phyloP scores from a whole-genome alignment of 371 early-diverging fungal genomes.

The Syncephalastrum sp. region DNA sequence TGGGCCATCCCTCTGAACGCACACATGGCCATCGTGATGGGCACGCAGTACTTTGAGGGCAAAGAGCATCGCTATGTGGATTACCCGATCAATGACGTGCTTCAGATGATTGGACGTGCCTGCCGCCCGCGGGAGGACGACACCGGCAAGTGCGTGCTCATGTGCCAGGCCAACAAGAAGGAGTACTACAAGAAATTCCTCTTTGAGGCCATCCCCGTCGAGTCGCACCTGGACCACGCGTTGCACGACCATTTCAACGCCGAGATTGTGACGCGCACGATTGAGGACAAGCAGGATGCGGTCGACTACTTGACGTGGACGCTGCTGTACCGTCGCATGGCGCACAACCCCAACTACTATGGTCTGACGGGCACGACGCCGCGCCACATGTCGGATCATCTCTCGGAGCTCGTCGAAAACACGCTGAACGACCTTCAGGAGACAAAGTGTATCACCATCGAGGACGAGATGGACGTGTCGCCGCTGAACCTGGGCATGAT shows the following conservation, averaged over 20 bases:
- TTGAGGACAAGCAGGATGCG: slow-evolving; percentile 96
- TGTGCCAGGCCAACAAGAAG: slow-evolving; percentile 93
- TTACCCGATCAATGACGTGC: slow-evolving; percentile 90
- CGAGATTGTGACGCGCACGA: slow-evolving; percentile 91
- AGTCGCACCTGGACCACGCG: slow-evolving; percentile 86
- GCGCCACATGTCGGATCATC: slow-evolving; percentile 86
- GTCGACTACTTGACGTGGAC: slow-evolving; percentile 98
- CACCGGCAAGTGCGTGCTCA: slow-evolving; percentile 83
- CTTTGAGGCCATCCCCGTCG: slow-evolving; percentile 92
- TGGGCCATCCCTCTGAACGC: slow-evolving; percentile 84
- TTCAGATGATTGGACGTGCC: slow-evolving; percentile 97
- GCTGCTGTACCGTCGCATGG: slow-evolving; percentile 92
- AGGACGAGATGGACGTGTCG: slow-evolving; percentile 80
- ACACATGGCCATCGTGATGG: slow-evolving; percentile 92
- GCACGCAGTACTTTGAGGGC: slow-evolving; percentile 93
- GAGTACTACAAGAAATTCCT: slow-evolving; percentile 96
- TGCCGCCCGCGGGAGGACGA: slow-evolving; percentile 67
- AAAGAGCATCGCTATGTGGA: slow-evolving; percentile 94
- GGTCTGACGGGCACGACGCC: slow-evolving; percentile 84
- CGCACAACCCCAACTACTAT: slow-evolving; percentile 97
- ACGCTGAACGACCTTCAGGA: slow-evolving; percentile 83
- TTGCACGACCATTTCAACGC: slow-evolving; percentile 96
- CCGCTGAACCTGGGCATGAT: slow-evolving; percentile 96
- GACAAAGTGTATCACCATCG: slow-evolving; percentile 86
- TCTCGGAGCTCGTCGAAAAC: slow-evolving; percentile 93